Conservation (phyloP, 495 filamentous ascomycete genomes). For the Neurospora sp. region DNA sequence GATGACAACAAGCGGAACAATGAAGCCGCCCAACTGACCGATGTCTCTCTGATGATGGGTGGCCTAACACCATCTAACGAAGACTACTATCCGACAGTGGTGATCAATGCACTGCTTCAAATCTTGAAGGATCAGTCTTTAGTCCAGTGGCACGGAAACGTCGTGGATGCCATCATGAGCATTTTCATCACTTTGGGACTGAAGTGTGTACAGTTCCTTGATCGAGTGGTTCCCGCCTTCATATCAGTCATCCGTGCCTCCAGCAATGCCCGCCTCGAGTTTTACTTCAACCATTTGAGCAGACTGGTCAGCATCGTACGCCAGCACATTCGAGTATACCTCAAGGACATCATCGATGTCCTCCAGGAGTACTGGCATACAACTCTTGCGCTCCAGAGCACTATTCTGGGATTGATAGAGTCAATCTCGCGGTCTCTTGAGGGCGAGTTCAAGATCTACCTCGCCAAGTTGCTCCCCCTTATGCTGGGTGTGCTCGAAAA, state of each 20-base stretch:
- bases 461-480: constrained; percentile 75
- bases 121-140: constrained; percentile 85
- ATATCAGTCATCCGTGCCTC: constrained; percentile 74
- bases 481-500: constrained; percentile 92
- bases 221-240: constrained; percentile 89
- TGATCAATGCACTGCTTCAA: constrained; percentile 86
- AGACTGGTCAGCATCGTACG: constrained; percentile 89
- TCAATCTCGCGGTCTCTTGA: constrained; percentile 87
- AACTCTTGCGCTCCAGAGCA: constrained; percentile 67
- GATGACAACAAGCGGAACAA: constrained; percentile 41
- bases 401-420: constrained; percentile 84
- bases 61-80: constrained; percentile 94
- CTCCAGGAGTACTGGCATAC: constrained; percentile 79
- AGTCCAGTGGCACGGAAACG: constrained; percentile 78
- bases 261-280: constrained; percentile 63
- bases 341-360: constrained; percentile 72
- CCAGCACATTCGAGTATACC: constrained; percentile 85
- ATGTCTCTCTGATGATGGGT: constrained; percentile 96
- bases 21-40: constrained; percentile 61
- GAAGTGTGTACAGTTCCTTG: constrained; percentile 89
- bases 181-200: constrained; percentile 93
- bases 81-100: constrained; percentile 96
- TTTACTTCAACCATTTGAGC: constrained; percentile 93
- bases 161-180: constrained; percentile 98
- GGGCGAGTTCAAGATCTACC: constrained; percentile 92